Evolutionary conservation across 495 filamentous ascomycete species (phyloP).

Genomic region (Corynascus novoguineensis): DNA sequence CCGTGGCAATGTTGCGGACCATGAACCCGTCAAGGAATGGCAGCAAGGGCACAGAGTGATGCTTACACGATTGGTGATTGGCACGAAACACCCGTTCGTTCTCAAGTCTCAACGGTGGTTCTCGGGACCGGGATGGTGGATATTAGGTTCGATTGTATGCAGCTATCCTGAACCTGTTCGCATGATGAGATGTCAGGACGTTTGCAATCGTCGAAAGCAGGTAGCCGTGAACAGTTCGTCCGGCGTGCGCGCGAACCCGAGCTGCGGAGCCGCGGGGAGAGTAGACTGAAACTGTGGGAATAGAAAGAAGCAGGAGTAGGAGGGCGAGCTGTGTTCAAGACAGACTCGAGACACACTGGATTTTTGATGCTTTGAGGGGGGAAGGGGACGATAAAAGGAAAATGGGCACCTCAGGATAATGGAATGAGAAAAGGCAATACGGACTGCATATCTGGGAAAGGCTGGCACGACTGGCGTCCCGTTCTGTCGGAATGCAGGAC

Average conservation of each 20-base stretch:
- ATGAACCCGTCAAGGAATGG: neutral
- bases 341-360: conserved; percentile 27
- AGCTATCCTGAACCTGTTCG: conserved; percentile 49
- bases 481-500: conserved; percentile 28
- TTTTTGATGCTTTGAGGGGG: conserved; percentile 12
- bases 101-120: conserved; percentile 16
- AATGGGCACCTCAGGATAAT: conserved; percentile 10
- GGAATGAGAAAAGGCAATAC: conserved; percentile 19
- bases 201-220: conserved; percentile 38
- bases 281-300: neutral
- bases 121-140: conserved; percentile 20
- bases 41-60: conserved; percentile 13
- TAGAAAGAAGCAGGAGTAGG: neutral
- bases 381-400: conserved; percentile 11
- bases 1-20: neutral
- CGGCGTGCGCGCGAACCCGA: conserved; percentile 13
- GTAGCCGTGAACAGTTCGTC: conserved; percentile 37
- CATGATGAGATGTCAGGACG: conserved; percentile 35
- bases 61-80: conserved; percentile 15
- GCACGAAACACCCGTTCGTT: conserved; percentile 11
- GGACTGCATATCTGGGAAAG: conserved; percentile 31
- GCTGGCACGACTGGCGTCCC: conserved; percentile 21
- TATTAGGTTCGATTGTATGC: conserved; percentile 39
- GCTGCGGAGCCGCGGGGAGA: neutral
- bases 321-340: conserved; percentile 23